Conservation (phyloP, 306 rosid species). For the Prunus dulcis region DNA sequence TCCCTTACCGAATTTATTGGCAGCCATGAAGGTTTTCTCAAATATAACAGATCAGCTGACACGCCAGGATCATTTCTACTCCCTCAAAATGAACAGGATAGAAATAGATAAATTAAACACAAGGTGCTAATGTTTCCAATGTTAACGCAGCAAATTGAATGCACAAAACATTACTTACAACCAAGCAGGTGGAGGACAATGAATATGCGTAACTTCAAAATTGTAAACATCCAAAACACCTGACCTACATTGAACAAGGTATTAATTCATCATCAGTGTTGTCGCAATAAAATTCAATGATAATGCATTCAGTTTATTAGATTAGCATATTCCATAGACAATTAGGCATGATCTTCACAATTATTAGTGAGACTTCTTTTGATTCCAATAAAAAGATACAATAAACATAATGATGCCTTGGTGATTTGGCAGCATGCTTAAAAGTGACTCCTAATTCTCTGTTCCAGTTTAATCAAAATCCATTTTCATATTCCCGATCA, state of each 20-base stretch:
- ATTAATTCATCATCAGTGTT: no score
- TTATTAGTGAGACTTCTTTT: no score
- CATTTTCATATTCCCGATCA: background rate
- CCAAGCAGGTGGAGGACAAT: slow-evolving; percentile 97
- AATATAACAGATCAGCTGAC: slow-evolving; percentile 36
- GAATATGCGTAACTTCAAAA: slow-evolving; percentile 71
- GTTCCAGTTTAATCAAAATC: background rate
- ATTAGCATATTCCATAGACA: no score
- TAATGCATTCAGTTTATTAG: no score
- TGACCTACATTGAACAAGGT: slow-evolving; percentile 52
- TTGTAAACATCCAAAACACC: slow-evolving; percentile 67
- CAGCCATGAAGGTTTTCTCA: slow-evolving; percentile 84
- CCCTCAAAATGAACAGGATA: slow-evolving; percentile 27
- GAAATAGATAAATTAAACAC: slow-evolving; percentile 23
- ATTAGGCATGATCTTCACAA: no score
- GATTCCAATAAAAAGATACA: no score
- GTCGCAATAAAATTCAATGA: no score
- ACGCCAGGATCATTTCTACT: slow-evolving; percentile 52
- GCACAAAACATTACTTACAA: slow-evolving; percentile 58
- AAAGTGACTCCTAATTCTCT: background rate
- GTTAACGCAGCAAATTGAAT: background rate
- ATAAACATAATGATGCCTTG: no score
- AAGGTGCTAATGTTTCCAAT: slow-evolving; percentile 2
- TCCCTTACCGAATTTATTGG: slow-evolving; percentile 64
- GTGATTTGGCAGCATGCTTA: background rate